A percentile compares a stretch with the other conserved stretches of the same genome.
Evolutionary conservation across 345 rosid genomes (phyloP).

Genomic region (Populus simonii): DNA sequence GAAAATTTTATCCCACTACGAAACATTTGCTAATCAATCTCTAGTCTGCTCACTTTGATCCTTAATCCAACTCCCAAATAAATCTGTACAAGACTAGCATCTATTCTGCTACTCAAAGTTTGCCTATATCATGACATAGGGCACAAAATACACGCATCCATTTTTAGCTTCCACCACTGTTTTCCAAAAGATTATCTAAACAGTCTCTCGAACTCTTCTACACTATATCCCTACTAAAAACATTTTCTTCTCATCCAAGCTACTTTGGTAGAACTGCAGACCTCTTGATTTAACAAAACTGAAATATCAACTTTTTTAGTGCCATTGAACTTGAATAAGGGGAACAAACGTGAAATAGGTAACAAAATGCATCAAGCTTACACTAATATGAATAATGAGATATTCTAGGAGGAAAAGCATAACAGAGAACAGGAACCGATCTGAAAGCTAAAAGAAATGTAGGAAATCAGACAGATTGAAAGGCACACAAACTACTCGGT

Average conservation of each 20-base stretch:
- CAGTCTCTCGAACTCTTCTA: not conserved
- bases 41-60: not conserved
- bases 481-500: not conserved
- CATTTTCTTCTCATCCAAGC: not conserved
- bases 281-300: not conserved
- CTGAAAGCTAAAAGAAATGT: not conserved
- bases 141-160: not conserved
- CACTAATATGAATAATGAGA: not conserved
- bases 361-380: no score
- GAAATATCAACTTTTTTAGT: not conserved
- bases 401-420: not conserved
- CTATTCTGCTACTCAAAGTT: not conserved
- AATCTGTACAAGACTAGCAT: not conserved
- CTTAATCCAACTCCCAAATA: not conserved
- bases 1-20: not conserved
- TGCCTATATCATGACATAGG: not conserved
- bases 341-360: not conserved
- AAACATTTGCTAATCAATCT: not conserved
- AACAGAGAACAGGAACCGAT: not conserved
- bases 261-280: not conserved
- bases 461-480: not conserved
- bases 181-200: not conserved
- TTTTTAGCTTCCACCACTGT: not conserved
- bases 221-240: not conserved
- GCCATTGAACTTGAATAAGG: not conserved